Base-by-base conservation (phyloP, 495 filamentous ascomycete species). In the Cryomyces minteri region DNA sequence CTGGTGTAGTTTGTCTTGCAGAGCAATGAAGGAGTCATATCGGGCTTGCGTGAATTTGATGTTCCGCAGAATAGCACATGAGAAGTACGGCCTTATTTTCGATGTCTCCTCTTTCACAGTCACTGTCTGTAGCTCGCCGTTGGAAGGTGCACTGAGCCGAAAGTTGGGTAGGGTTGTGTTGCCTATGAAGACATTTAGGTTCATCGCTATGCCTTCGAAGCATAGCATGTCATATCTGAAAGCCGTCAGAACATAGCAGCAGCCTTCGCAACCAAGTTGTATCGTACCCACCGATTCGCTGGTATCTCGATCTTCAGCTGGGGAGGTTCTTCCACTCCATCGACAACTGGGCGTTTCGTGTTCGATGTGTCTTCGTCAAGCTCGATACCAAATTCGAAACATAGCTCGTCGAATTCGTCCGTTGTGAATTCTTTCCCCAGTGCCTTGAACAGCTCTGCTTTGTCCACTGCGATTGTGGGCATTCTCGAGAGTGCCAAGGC, bases 231-330 rank as follows among this genome's bases (percentile, higher is more conserved):
- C 90, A 77, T 96, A 96, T 72, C 88, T 80, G 55, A 10, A 40
- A 31, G 5, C 31, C 38, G 5, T 33, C 4, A 42, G n/a, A 30
- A 30, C 32, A 45, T n/a, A 5, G 8, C n/a, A 12, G 33, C 11
- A 32, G 8, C 18, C 28, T 11, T 11, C 11, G 4, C 39, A n/a
- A 8, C 39, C 4, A 37, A 32, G 7, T 31, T 10, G 5, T 6
- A 11, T 43, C 18, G 12, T 32, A 31, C 48, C 12, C 58, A 80
- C 74, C 79, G 76, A 62, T 99, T 99, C 51, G 90, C 90, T 49
- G 90, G 90, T 58, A 99, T 93, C 62, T 99, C 90, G 58, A 99
- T 96, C 71, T 93, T 94, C 58, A 96, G 73, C 66, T 96, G 81
- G 40, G 92, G 80, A 5, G 84, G 73, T 65, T 93, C 84, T 62